phyloP scores from a whole-genome alignment of 495 filamentous ascomycete genomes.

The Penicillium goetzii region DNA sequence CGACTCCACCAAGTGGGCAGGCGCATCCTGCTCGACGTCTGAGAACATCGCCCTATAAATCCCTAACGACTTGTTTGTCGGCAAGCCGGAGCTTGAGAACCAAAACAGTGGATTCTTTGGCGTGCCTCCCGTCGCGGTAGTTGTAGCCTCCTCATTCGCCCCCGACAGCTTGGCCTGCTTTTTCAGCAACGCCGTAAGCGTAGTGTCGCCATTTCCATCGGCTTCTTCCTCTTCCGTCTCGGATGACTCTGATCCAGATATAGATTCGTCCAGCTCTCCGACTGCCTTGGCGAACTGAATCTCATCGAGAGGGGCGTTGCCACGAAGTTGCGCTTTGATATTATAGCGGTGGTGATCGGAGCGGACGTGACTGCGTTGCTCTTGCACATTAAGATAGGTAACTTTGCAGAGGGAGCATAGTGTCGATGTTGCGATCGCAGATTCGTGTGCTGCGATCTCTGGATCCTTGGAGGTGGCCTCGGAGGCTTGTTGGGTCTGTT shows the following conservation, averaged over 20 bases:
- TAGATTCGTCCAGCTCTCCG: conserved; percentile 82
- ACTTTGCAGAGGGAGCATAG: conserved; percentile 81
- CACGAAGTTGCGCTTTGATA: conserved; percentile 82
- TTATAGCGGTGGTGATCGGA: conserved; percentile 97
- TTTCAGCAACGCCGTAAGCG: conserved; percentile 73
- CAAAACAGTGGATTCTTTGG: conserved; percentile 81
- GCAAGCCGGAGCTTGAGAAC: conserved; percentile 77
- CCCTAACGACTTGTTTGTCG: conserved; percentile 77
- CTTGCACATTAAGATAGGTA: conserved; percentile 68
- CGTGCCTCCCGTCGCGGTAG: conserved; percentile 53
- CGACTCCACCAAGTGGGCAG: conserved; percentile 60
- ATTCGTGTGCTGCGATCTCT: conserved; percentile 43
- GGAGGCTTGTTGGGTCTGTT: conserved; percentile 30
- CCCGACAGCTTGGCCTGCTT: conserved; percentile 75
- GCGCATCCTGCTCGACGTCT: conserved; percentile 66
- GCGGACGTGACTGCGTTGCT: conserved; percentile 82
- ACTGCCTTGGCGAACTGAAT: conserved; percentile 81
- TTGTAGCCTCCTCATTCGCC: conserved; percentile 51
- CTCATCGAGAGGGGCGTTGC: conserved; percentile 69
- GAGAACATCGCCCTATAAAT: conserved; percentile 86
- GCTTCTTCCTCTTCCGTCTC: conserved; percentile 59
- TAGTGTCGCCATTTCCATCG: conserved; percentile 61
- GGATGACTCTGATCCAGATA: conserved; percentile 77
- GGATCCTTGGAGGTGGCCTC: conserved; percentile 25
- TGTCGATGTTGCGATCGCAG: conserved; percentile 62